Conservation (phyloP, 1,284 basidiomycete species). For the Chalciporus sp. region DNA sequence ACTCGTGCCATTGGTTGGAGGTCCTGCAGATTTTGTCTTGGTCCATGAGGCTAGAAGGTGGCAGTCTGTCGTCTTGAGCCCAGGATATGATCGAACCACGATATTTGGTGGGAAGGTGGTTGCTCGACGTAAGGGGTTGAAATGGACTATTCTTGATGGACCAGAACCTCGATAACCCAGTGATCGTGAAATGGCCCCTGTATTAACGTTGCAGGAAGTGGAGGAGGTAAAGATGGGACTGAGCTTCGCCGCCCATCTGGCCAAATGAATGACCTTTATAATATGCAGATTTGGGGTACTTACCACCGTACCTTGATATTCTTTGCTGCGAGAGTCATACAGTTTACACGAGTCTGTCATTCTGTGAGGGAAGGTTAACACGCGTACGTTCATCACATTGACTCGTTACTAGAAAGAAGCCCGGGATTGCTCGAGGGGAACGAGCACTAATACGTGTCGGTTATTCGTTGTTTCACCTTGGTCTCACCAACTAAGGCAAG, state of each 20-base stretch:
- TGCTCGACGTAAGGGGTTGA: slow-evolving; percentile 22
- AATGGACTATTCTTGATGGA: slow-evolving; percentile 21
- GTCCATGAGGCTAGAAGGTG: slow-evolving; percentile 51
- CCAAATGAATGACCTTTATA: background rate
- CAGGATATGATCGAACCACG: slow-evolving; percentile 45
- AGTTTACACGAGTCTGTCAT: background rate
- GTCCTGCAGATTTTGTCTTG: slow-evolving; percentile 61
- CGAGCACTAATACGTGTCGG: background rate
- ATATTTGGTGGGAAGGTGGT: slow-evolving; percentile 29
- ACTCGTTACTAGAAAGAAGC: too few species aligned
- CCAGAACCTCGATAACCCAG: background rate
- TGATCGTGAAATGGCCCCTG: background rate
- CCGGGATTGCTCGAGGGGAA: background rate
- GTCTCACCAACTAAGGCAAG: too few species aligned
- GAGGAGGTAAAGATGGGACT: background rate
- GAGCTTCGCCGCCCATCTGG: background rate
- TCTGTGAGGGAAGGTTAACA: background rate
- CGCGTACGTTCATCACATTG: background rate
- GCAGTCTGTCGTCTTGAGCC: slow-evolving; percentile 51
- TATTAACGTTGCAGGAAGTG: background rate
- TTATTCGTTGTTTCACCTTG: too few species aligned
- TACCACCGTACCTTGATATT: background rate
- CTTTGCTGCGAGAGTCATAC: background rate
- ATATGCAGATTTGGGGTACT: background rate
- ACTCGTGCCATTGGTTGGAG: slow-evolving; percentile 42